A percentile compares a stretch with the other conserved stretches of the same genome.
phyloP scores from a whole-genome alignment of 768 basidiomycete genomes.

The Austroboletus eburneus region DNA sequence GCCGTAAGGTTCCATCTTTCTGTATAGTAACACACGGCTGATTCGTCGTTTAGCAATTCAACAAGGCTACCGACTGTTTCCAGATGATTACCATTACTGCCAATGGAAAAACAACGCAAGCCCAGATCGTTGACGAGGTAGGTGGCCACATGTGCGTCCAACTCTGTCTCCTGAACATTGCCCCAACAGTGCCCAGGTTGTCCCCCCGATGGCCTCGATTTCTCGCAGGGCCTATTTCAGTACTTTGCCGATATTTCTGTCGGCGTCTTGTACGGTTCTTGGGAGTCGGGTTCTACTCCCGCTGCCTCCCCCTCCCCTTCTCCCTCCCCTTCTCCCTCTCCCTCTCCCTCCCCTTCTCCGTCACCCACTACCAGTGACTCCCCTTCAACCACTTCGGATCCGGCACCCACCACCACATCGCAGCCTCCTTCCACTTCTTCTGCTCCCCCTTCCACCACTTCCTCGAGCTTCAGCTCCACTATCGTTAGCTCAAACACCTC shows the following conservation, averaged over 20 bases:
- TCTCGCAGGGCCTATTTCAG: conserved; percentile 62
- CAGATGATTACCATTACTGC: conserved; percentile 58
- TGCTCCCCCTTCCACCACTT: conserved; percentile 8
- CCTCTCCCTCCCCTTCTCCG: conserved; percentile 12
- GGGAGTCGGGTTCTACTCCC: conserved; percentile 39
- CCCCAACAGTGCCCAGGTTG: conserved; percentile 61
- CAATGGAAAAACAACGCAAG: conserved; percentile 52
- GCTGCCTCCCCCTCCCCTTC: conserved; percentile 22
- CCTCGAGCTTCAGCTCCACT: conserved; percentile 10
- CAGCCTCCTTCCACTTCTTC: conserved; percentile 23
- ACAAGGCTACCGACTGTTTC: conserved; percentile 50
- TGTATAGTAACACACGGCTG: neutral
- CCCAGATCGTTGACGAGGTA: conserved; percentile 62
- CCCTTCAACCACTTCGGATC: conserved; percentile 18
- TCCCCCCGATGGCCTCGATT: conserved; percentile 60
- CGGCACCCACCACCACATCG: conserved; percentile 19
- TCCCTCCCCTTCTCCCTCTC: conserved; percentile 18
- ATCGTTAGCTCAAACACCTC: conserved; percentile 16
- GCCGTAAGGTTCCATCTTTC: conserved; percentile 11
- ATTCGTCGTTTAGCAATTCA: conserved; percentile 47
- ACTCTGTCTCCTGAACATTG: neutral
- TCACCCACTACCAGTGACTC: conserved; percentile 13
- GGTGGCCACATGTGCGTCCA: conserved; percentile 1
- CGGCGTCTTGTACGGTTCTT: conserved; percentile 59
- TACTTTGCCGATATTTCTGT: conserved; percentile 45